A percentile compares a stretch with the other conserved stretches of the same genome.
These are phyloP conservation scores for Petunia axillaris DNA, from an alignment of 257 asterid genomes.

Conservation along the genomic window DNA sequence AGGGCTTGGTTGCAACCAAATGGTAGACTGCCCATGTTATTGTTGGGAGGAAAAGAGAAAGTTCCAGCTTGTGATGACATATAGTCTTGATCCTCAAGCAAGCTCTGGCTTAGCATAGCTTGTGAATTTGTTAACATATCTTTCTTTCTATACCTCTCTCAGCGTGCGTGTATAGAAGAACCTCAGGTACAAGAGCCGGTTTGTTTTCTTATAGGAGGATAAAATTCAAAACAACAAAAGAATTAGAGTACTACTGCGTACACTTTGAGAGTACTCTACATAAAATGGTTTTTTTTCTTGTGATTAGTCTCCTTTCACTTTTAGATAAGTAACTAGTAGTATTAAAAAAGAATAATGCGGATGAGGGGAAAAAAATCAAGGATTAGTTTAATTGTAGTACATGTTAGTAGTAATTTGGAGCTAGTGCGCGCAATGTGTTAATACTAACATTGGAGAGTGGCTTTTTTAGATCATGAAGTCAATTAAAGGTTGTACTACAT, in stretches of 20 bases:
- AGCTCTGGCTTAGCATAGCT: constrained; percentile 56
- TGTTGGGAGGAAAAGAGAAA: constrained; percentile 49
- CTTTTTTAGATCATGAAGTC: constrained; percentile 10
- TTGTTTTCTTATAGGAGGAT: neutral
- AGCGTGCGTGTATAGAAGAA: neutral
- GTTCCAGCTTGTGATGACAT: constrained; percentile 63
- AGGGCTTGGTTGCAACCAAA: constrained; percentile 46
- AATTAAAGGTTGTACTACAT: constrained; percentile 20
- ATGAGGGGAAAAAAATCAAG: neutral
- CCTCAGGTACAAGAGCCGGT: neutral
- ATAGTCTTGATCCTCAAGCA: constrained; percentile 70
- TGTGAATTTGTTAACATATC: constrained; percentile 29
- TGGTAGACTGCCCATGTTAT: constrained; percentile 29
- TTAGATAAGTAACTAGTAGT: too few relatives aligned
- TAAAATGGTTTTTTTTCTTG: too few relatives aligned
- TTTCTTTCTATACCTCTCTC: constrained; percentile 18
- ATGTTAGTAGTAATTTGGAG: too few relatives aligned
- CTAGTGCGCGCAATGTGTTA: neutral
- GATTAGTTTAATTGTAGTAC: neutral
- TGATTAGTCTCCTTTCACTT: too few relatives aligned
- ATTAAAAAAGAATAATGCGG: too few relatives aligned
- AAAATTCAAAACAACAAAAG: neutral
- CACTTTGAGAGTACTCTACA: too few relatives aligned
- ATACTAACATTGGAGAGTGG: neutral
- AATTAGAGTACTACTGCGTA: too few relatives aligned